Percentiles rank a stretch among this genome's conserved stretches.
Evolutionary conservation across 345 rosid genomes (phyloP).

Genomic region (Salix brachista): DNA sequence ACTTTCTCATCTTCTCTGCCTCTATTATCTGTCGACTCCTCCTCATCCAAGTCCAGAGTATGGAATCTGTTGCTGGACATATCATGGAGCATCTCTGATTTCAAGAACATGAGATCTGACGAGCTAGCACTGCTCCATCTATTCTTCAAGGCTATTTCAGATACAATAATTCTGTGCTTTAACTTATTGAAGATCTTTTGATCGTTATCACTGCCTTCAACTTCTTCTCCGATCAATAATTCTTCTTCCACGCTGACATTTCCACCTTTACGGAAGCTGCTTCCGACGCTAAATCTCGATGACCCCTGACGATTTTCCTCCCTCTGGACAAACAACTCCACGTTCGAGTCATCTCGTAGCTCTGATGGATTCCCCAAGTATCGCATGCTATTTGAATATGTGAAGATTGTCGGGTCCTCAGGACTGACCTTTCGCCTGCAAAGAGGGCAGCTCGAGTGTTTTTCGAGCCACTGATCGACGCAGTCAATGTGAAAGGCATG

Average conservation of each 20-base stretch:
- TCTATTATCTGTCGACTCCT: background rate
- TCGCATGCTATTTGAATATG: constrained; percentile 56
- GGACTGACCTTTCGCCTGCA: constrained; percentile 56
- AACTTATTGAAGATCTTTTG: constrained; percentile 43
- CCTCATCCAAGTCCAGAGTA: background rate
- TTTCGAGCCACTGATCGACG: constrained; percentile 88
- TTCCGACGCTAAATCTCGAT: constrained; percentile 64
- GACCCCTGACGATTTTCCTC: constrained; percentile 56
- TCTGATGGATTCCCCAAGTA: constrained; percentile 48
- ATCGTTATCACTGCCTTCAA: constrained; percentile 1
- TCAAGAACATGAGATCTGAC: constrained; percentile 72
- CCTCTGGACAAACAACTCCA: constrained; percentile 64
- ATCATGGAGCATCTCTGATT: constrained; percentile 59
- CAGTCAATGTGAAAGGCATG: constrained; percentile 87
- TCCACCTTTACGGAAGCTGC: constrained; percentile 58
- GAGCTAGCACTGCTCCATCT: constrained; percentile 89
- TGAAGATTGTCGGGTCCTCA: constrained; percentile 48
- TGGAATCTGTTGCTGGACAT: constrained; percentile 55
- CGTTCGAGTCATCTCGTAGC: constrained; percentile 38
- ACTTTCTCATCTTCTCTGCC: constrained; percentile 24
- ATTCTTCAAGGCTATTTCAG: constrained; percentile 66
- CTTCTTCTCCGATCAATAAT: constrained; percentile 5
- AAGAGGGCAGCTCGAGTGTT: constrained; percentile 83
- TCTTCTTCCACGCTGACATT: constrained; percentile 28
- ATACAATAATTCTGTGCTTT: constrained; percentile 65